These are phyloP conservation scores for Ramalina intermedia DNA, from an alignment of 495 filamentous ascomycete genomes.

Conservation along the genomic window DNA sequence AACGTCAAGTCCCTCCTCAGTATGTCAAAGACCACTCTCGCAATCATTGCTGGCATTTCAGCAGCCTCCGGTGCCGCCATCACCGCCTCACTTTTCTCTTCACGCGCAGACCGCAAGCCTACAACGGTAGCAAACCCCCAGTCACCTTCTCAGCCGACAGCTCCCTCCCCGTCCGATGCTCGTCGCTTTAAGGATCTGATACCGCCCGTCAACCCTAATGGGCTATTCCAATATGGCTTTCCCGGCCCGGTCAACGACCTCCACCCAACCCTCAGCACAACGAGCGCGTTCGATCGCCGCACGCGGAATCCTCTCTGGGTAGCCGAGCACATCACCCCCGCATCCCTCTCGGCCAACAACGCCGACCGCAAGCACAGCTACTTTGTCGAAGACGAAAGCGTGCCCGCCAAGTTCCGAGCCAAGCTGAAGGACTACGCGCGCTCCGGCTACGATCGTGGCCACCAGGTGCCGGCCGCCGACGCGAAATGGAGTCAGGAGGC, in stretches of 20 bases:
- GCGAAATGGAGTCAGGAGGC: slow-evolving; percentile 88
- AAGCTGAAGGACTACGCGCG: slow-evolving; percentile 86
- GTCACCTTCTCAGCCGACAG: slow-evolving; percentile 3
- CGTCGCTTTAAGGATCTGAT: slow-evolving; percentile 24
- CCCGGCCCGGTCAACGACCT: slow-evolving; percentile 81
- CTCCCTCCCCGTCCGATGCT: slow-evolving; percentile 24
- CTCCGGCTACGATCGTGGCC: slow-evolving; percentile 62
- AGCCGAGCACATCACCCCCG: slow-evolving; percentile 91
- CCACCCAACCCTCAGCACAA: slow-evolving; percentile 53
- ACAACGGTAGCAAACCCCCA: slow-evolving; percentile 13
- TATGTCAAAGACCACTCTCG: slow-evolving; percentile 80
- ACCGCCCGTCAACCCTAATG: slow-evolving; percentile 65
- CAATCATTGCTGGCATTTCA: slow-evolving; percentile 74
- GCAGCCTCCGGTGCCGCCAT: slow-evolving; percentile 78
- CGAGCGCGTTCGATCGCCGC: slow-evolving; percentile 82
- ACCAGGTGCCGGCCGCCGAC: slow-evolving; percentile 89
- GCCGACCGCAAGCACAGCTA: slow-evolving; percentile 72
- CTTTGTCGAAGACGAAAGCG: slow-evolving; percentile 66
- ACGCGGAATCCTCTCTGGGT: slow-evolving; percentile 91
- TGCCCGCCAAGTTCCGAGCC: slow-evolving; percentile 79
- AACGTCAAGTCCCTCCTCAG: neutral
- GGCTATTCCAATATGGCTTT: slow-evolving; percentile 93
- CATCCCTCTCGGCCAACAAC: slow-evolving; percentile 55
- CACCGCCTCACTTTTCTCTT: slow-evolving; percentile 65
- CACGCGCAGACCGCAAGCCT: slow-evolving; percentile 34